phyloP scores from a whole-genome alignment of 1,139 yeast species.

The Sugiyamaella neomexicana region DNA sequence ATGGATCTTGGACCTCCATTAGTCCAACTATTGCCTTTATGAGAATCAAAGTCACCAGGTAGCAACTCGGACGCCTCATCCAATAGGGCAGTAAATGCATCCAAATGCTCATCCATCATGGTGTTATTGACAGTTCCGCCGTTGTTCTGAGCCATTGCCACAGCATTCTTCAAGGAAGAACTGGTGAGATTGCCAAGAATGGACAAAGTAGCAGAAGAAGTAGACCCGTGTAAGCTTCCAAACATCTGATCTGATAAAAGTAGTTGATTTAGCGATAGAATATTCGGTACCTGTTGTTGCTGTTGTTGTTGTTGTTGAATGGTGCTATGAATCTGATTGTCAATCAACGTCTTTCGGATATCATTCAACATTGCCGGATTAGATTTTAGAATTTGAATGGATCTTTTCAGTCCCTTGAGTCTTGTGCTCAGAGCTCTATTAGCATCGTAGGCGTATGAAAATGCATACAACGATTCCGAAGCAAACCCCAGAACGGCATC shows the following conservation, averaged over 20 bases:
- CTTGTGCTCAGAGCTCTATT: slow-evolving; percentile 79
- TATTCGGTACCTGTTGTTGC: slow-evolving; percentile 2
- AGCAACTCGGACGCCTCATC: slow-evolving; percentile 21
- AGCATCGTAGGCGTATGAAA: slow-evolving; percentile 78
- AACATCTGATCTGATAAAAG: slow-evolving; percentile 18
- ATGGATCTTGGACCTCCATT: slow-evolving; percentile 27
- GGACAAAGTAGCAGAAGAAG: slow-evolving; percentile 35
- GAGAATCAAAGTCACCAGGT: slow-evolving; percentile 6
- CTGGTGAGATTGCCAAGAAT: slow-evolving; percentile 30
- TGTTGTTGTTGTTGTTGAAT: slow-evolving; percentile 2
- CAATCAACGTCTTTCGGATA: slow-evolving; percentile 21
- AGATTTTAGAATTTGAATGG: slow-evolving; percentile 68
- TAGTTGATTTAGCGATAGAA: slow-evolving; percentile 15
- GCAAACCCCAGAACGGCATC: slow-evolving; percentile 49
- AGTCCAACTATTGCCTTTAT: slow-evolving; percentile 3
- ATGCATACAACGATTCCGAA: slow-evolving; percentile 78
- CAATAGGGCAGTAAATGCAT: slow-evolving; percentile 26
- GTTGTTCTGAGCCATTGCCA: not conserved
- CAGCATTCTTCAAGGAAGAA: slow-evolving; percentile 12
- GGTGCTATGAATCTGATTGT: slow-evolving; percentile 1
- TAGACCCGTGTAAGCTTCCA: slow-evolving; percentile 29
- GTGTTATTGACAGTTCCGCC: slow-evolving; percentile 4
- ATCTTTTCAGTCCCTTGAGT: slow-evolving; percentile 69
- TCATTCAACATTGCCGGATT: slow-evolving; percentile 36
- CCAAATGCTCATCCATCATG: slow-evolving; percentile 27